These are phyloP conservation scores for Fusarium globosum DNA, from an alignment of 2,329 filamentous ascomycete species.

Conservation along the genomic window DNA sequence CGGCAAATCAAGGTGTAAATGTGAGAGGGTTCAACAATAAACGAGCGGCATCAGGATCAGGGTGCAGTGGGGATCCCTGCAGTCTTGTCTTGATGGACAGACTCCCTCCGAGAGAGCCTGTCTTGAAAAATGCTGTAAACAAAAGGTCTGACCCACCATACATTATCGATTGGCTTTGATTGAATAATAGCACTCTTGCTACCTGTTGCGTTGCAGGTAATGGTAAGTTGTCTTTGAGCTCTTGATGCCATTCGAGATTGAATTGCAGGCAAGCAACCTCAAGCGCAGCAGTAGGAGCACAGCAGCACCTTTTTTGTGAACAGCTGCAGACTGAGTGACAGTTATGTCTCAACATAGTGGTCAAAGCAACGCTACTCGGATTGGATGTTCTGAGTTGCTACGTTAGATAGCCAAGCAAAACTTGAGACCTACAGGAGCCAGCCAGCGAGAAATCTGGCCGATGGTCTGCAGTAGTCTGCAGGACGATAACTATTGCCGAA, in stretches of 20 bases:
- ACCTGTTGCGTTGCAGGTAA: constrained; percentile 15
- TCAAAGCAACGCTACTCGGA: constrained; percentile 21
- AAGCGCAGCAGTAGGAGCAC: constrained; percentile 6
- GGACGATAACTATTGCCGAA: constrained; percentile 42
- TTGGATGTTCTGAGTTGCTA: constrained; percentile 18
- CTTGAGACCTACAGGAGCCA: constrained; percentile 18
- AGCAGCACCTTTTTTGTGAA: constrained; percentile 16
- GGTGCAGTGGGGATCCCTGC: constrained; percentile 39
- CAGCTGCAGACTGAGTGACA: constrained; percentile 26
- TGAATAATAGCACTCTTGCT: constrained; percentile 10
- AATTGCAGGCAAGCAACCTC: constrained; percentile 9
- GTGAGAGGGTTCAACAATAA: constrained; percentile 35
- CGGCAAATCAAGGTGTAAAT: constrained; percentile 37
- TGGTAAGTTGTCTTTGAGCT: constrained; percentile 11
- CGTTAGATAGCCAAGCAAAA: constrained; percentile 33
- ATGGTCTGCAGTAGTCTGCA: constrained; percentile 42
- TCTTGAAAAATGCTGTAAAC: constrained; percentile 34
- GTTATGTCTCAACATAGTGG: constrained; percentile 26
- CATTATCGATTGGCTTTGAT: constrained; percentile 28
- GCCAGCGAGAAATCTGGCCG: constrained; percentile 30
- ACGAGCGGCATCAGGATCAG: constrained; percentile 35
- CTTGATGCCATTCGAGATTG: constrained; percentile 10
- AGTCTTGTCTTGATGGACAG: constrained; percentile 29
- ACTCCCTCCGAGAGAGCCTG: constrained; percentile 33
- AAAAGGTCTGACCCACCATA: constrained; percentile 39